phyloP scores from a whole-genome alignment of 352 stramenopile species.

The Phytophthora podocarpi region DNA sequence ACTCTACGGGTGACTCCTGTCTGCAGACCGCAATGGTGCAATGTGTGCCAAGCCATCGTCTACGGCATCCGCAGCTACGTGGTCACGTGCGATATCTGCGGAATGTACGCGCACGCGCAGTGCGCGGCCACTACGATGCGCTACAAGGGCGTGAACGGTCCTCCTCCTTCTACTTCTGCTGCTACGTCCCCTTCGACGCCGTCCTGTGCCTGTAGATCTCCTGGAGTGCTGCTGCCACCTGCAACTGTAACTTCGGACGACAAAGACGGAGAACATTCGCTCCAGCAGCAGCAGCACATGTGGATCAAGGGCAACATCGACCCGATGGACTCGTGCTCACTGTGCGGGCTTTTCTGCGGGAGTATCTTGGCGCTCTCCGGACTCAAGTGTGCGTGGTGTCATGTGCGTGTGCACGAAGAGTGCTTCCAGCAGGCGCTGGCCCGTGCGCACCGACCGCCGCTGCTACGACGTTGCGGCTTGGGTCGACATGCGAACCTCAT shows the following conservation, averaged over 20 bases:
- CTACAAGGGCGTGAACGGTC: conserved; percentile 34
- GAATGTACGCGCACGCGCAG: conserved; percentile 82
- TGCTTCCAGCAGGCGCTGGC: conserved; percentile 60
- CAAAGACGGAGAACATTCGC: conserved; percentile 5
- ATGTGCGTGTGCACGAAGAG: conserved; percentile 79
- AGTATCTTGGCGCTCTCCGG: conserved; percentile 82
- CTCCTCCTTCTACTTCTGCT: neutral
- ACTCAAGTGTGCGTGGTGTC: conserved; percentile 85
- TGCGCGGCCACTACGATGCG: conserved; percentile 64
- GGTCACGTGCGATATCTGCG: conserved; percentile 85
- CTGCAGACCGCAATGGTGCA: conserved; percentile 78
- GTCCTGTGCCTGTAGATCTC: conserved; percentile 30
- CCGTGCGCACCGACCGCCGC: conserved; percentile 28
- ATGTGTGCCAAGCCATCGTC: conserved; percentile 78
- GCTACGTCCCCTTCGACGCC: neutral
- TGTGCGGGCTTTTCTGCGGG: conserved; percentile 81
- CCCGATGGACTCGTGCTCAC: conserved; percentile 77
- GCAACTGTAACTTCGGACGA: conserved; percentile 21
- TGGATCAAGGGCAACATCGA: conserved; percentile 89
- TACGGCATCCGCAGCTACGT: conserved; percentile 89
- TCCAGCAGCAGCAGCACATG: conserved; percentile 53
- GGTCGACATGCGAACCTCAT: conserved; percentile 71
- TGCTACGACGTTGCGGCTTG: conserved; percentile 73
- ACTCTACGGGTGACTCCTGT: neutral
- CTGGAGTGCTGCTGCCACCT: conserved; percentile 19